A percentile compares a stretch with the other conserved stretches of the same genome.
These are phyloP conservation scores for Furculomyces boomerangus DNA, from an alignment of 371 early-diverging fungal genomes.

Conservation along the genomic window DNA sequence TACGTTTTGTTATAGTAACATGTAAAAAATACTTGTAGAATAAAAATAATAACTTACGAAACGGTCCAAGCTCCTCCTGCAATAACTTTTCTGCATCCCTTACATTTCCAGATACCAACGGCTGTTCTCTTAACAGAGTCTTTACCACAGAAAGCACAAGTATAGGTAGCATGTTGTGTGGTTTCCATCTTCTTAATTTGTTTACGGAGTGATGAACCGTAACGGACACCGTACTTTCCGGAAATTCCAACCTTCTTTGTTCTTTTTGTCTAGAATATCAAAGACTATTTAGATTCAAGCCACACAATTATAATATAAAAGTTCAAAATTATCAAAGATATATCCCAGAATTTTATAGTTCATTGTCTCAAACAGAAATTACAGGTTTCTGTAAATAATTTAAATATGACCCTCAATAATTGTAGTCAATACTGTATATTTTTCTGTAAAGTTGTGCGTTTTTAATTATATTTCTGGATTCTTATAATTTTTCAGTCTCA, in stretches of 20 bases:
- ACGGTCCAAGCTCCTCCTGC: constrained; percentile 99
- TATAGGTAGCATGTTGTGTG: constrained; percentile 98
- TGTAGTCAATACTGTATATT: too few species aligned
- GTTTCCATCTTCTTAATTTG: constrained; percentile 99
- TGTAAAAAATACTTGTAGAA: neutral
- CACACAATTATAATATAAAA: too few species aligned
- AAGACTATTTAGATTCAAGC: too few species aligned
- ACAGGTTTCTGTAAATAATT: too few species aligned
- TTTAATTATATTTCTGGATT: too few species aligned
- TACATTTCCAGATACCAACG: constrained; percentile 99
- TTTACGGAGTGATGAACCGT: constrained; percentile 99
- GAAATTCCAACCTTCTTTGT: constrained; percentile 99
- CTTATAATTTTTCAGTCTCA: too few species aligned
- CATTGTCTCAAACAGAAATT: too few species aligned
- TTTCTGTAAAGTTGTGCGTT: too few species aligned
- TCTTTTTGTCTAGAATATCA: constrained; percentile 65
- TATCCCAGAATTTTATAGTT: too few species aligned
- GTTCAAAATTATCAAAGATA: too few species aligned
- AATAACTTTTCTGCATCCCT: constrained; percentile 87
- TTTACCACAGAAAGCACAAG: constrained; percentile 98
- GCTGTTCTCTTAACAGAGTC: constrained; percentile 90
- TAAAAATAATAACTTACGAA: constrained; percentile 28
- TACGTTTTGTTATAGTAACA: neutral
- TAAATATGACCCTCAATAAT: too few species aligned
- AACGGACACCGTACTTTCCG: constrained; percentile 99